phyloP scores from a whole-genome alignment of 192 early-diverging fungal genomes.

The Backusella parvicylindrica region DNA sequence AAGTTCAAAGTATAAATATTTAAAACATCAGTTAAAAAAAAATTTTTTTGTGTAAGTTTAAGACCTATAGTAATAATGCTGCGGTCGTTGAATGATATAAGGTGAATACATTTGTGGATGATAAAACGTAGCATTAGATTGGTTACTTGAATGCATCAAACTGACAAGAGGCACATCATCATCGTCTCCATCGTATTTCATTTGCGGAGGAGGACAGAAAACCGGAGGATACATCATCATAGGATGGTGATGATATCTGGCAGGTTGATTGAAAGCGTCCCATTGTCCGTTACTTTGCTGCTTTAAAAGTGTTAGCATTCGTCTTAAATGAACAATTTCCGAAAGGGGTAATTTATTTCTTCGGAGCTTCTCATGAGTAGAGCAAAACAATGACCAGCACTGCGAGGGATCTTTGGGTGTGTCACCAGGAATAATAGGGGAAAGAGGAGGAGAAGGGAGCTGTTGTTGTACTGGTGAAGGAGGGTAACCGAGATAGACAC shows the following conservation, averaged over 20 bases:
- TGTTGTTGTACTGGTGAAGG: neutral
- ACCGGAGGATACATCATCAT: neutral
- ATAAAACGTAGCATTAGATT: neutral
- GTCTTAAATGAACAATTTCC: neutral
- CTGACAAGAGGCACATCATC: neutral
- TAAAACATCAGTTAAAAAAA: neutral
- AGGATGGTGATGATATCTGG: neutral
- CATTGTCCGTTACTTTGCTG: neutral
- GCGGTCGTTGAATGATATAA: neutral
- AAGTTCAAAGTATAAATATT: neutral
- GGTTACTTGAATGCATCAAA: neutral
- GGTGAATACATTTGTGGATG: neutral
- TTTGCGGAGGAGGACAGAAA: neutral
- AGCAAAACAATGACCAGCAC: neutral
- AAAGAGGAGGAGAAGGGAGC: neutral
- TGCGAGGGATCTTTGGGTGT: neutral
- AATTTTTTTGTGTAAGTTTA: neutral
- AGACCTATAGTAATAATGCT: neutral
- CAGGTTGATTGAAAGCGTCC: neutral
- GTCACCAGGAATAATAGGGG: neutral
- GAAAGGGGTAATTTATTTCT: neutral
- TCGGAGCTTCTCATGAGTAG: neutral
- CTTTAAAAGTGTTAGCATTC: neutral
- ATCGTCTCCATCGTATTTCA: neutral
- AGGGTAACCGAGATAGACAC: neutral